Percentiles rank a stretch among this genome's conserved stretches.
These are phyloP conservation scores for Venturia asperata DNA, from an alignment of 2,329 filamentous ascomycete genomes.

Conservation along the genomic window DNA sequence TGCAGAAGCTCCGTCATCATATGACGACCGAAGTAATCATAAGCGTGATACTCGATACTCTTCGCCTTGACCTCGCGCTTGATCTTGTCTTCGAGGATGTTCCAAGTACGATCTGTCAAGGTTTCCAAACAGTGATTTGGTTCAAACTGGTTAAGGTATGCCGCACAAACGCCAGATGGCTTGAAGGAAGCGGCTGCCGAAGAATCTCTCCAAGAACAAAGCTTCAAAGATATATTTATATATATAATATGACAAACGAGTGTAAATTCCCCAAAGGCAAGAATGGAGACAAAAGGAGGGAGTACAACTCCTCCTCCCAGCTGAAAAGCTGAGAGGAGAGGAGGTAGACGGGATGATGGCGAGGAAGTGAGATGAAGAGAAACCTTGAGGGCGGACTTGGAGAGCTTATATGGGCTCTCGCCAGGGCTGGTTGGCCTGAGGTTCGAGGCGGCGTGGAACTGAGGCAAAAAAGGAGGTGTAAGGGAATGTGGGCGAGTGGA, in stretches of 20 bases:
- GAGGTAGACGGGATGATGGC: constrained; percentile 1
- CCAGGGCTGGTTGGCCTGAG: not conserved
- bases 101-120: not conserved
- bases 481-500: not conserved
- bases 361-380: not conserved
- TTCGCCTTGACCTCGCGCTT: not conserved
- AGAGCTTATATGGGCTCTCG: not conserved
- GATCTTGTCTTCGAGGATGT: not conserved
- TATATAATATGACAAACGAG: not conserved
- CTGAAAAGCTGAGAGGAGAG: not conserved
- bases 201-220: no score
- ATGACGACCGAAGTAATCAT: no score
- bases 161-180: no score
- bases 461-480: not conserved
- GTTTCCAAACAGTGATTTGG: no score
- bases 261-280: not conserved
- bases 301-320: not conserved
- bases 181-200: no score
- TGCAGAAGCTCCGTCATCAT: not conserved
- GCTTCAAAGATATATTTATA: not conserved
- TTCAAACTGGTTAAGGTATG: not conserved
- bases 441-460: not conserved
- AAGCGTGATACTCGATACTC: not conserved
- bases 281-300: not conserved
- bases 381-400: not conserved